Evolutionary conservation across 345 rosid genomes (phyloP), one percentile per base, ranked within the genome.

Genomic region (Cardiospermum halicacabum): DNA sequence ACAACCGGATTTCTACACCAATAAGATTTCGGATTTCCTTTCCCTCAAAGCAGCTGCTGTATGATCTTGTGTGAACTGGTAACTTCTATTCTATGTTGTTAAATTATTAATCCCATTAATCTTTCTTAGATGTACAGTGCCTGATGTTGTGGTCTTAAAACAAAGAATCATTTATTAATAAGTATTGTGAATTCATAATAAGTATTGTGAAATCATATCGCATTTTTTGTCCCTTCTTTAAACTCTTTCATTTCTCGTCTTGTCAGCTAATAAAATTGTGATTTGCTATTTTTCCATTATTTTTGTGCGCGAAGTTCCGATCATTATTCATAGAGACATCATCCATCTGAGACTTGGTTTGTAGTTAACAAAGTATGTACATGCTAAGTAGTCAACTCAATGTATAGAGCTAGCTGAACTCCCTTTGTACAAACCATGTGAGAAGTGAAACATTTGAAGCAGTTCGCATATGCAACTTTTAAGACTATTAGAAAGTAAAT

Each of bases 1-100:
- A 69, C 88, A 87, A 66, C 96, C 99, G 15, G 99, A 94, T 76
- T 91, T 80, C 77, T 91, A 89, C 73, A 89, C 97, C 49, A 77
- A 76, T 76, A 80, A 83, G 77, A 85, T 94, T 34, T 91, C 99
- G 0, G 96, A 94, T 73, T 81, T 91, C 61, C 91, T 87, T 1
- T 71, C 90, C 45, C 86, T 73, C 8, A 86, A 89, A 77, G 78
- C 90, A 47, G 91, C 98, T 55, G 64, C 79, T 43, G 85, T 89
- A 21, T 92, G 81, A 88, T 58, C 51, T 54, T 32, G 61, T 53
- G 54, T 58, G 70, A 67, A 36, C 37, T 19, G 1, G 8, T n/a
- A 10, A 25, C n/a, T 24, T 7, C 26, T 34, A 39, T 19, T 49
- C 53, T 9, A 25, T 28, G 37, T 54, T 39, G 40, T 40, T 3